Percentiles rank a stretch among this genome's conserved stretches.
Evolutionary conservation across 331 rosid species (phyloP).

Genomic region (Malus hybrid): DNA sequence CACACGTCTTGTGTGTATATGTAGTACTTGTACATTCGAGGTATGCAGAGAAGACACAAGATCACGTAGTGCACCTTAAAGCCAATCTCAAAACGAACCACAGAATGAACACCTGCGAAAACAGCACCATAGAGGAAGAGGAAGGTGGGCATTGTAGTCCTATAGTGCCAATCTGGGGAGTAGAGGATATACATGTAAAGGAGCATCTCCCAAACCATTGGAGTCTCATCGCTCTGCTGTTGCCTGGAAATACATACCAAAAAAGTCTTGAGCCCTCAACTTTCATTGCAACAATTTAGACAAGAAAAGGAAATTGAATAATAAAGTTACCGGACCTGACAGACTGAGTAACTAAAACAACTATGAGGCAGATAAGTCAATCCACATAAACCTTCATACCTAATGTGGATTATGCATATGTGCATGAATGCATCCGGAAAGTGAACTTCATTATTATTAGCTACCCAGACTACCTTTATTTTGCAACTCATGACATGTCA

Average conservation of each 20-base stretch:
- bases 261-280: slow-evolving; percentile 11
- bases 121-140: slow-evolving; percentile 62
- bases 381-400: background rate
- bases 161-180: slow-evolving; percentile 93
- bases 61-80: slow-evolving; percentile 65
- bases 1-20: slow-evolving; percentile 48
- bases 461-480: background rate
- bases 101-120: slow-evolving; percentile 53
- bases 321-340: background rate
- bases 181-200: slow-evolving; percentile 77
- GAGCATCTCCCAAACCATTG: slow-evolving; percentile 92
- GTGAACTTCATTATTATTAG: background rate
- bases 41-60: slow-evolving; percentile 72
- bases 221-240: slow-evolving; percentile 88
- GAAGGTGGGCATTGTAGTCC: slow-evolving; percentile 79
- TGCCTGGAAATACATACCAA: slow-evolving; percentile 46
- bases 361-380: background rate
- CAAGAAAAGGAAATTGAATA: background rate
- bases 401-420: background rate
- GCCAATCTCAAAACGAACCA: slow-evolving; percentile 48
- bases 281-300: background rate
- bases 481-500: background rate
- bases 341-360: background rate
- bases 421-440: background rate
- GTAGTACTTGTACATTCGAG: slow-evolving; percentile 88